Percentiles rank a stretch among this genome's conserved stretches.
phyloP scores from a whole-genome alignment of 2,329 filamentous ascomycete genomes.

The Chrysoporthe austroafricana region DNA sequence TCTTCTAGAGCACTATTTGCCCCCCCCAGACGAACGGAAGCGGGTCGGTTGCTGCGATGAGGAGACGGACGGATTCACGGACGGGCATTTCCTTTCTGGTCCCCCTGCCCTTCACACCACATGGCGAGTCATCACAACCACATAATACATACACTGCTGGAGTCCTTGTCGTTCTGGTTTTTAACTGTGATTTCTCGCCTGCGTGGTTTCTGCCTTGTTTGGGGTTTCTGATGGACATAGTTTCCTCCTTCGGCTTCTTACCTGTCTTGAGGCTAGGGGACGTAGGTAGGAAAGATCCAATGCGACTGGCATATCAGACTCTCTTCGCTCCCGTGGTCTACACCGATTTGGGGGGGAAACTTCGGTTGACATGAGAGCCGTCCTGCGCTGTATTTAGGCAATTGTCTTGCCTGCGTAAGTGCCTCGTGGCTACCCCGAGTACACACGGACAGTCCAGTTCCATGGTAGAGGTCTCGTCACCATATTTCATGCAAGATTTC shows the following conservation, averaged over 20 bases:
- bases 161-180: conserved; percentile 19
- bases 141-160: conserved; percentile 30
- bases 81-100: background rate
- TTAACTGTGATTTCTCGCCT: conserved; percentile 18
- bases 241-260: conserved; percentile 17
- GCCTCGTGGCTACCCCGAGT: background rate
- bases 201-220: conserved; percentile 20
- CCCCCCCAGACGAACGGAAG: background rate
- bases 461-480: too few relatives aligned
- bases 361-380: background rate
- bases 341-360: background rate
- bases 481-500: too few relatives aligned
- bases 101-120: background rate
- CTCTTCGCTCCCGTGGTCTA: background rate
- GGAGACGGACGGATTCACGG: background rate
- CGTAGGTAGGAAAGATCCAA: conserved; percentile 22
- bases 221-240: conserved; percentile 11
- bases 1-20: conserved; percentile 21
- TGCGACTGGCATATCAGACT: conserved; percentile 11
- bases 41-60: conserved; percentile 14
- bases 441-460: too few relatives aligned
- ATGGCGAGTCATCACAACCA: conserved; percentile 25
- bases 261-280: conserved; percentile 18
- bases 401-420: background rate
- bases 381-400: background rate